Evolutionary conservation across 225 moss, liverwort and hornwort species (phyloP).

Genomic region (Marchantia paleacea): DNA sequence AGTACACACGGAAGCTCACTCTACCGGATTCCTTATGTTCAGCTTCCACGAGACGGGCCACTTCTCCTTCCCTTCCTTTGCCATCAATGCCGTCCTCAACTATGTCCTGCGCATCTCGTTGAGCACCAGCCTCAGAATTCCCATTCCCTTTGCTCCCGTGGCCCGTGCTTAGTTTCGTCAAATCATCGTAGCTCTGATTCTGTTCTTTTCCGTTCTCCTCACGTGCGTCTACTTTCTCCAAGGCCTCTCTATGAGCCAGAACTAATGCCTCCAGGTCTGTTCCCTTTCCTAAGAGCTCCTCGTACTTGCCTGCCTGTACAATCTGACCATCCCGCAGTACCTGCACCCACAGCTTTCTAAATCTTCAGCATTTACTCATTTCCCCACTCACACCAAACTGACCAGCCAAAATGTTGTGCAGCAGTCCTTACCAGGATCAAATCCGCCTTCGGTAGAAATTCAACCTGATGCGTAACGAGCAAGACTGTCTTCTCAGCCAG

Average conservation of each 20-base stretch:
- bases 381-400: neutral
- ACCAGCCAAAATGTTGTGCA: neutral
- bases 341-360: conserved; percentile 9
- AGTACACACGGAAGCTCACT: conserved; percentile 45
- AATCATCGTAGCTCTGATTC: neutral
- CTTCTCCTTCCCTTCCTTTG: conserved; percentile 21
- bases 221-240: conserved; percentile 33
- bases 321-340: conserved; percentile 62
- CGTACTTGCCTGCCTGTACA: conserved; percentile 62
- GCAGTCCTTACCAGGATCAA: conserved; percentile 39
- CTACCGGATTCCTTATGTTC: conserved; percentile 43
- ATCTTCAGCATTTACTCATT: neutral
- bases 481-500: conserved; percentile 56
- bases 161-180: neutral
- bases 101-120: neutral
- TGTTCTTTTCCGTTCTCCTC: conserved; percentile 11
- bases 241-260: conserved; percentile 43
- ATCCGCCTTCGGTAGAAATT: conserved; percentile 55
- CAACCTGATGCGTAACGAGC: conserved; percentile 62
- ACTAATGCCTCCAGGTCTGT: conserved; percentile 51
- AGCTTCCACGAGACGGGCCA: conserved; percentile 34
- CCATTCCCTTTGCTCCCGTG: neutral
- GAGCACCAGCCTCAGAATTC: neutral
- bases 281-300: conserved; percentile 43
- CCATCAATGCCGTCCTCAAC: neutral